Evolutionary conservation across 2,329 filamentous ascomycete species (phyloP), one percentile per base, ranked within the genome.

Genomic region (Phialophora chinensis): DNA sequence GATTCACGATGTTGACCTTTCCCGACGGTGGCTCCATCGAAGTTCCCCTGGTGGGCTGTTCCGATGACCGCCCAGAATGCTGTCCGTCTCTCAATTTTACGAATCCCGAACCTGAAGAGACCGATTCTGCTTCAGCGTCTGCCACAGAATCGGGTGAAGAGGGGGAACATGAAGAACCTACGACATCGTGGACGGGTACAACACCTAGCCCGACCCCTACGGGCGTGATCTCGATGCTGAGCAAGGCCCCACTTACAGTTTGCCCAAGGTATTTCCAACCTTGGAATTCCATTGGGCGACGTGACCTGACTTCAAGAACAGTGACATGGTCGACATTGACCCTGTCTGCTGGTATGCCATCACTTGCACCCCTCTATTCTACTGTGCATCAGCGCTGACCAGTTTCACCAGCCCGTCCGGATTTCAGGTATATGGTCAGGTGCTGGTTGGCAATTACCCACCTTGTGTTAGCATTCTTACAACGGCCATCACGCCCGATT

Each of bases 271-370:
- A 58, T 44, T 27, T 5, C 33, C 53, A 50, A 38, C 27, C 42
- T 31, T 23, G 11, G 7, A 42, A 27, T 4, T 6, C 11, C 12
- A 3, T 23, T 23, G 20, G 17, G 23, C 44, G 47, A 20, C 29
- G 7, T 59, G 25, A 54, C 52, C 44, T 65, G 23, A 62, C 47
- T 35, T 42, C 52, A 25, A 29, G 7, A 4, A 25, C 49, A 69
- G 67, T 56, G 67, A 67, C 54, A 69, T 69, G 67, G 59, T 67
- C 17, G 67, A 69, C 58, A 35, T 69, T 4, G 67, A 69, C 54
- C 67, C 64, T 8, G 67, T 69, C 17, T 69, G 67, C 55, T 69
- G 67, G 64, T 67, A 63, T 38, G 59, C 54, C 14, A 42, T 42
- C 38, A 17, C 27, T 29, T 17, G 14, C 12, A 42, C 10, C 35